Evolutionary conservation across 2,329 filamentous ascomycete genomes (phyloP), one percentile per base, ranked within the genome.

Genomic region (Bipolaris sorokiniana): DNA sequence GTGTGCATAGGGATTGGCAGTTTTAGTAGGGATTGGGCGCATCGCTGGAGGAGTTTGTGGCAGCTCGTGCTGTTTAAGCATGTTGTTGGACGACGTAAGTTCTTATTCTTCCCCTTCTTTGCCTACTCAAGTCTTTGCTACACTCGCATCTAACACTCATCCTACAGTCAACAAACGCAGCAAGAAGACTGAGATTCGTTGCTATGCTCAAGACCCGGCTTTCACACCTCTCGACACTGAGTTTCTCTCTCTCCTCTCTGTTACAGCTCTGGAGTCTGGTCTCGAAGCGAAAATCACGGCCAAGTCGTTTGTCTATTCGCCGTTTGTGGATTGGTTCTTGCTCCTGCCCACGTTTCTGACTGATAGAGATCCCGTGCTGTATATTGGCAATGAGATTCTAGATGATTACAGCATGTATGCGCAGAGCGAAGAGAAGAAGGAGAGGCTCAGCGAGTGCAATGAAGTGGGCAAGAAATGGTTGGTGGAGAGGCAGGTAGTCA

Each of bases 1-100:
- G 67, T 73, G n/a, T 75, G 72, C 36, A 69, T 77, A 33, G 75
- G 74, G 3, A 71, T 75, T 31, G 73, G 74, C 9, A 76, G 73
- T 46, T 76, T 76, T 38, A 71, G 68, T 44, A 46, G 69, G 7
- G 74, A 77, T 48, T 75, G 73, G 73, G 66, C 67, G 33, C 68
- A 76, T 62, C 62, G 74, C 10, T 63, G 64, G 51, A 61, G 74
- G 15, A 64, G 67, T 18, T 47, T 77, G 58, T 77, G 75, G 75
- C 75, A 77, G 63, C 65, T 77, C 36, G 74, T 76, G 7, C 48
- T 76, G 42, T 76, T 77, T 48, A 34, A 70, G 48, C 61, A 60
- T 33, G 62, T 72, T 22, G 60, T 74, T 13, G 36, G 45, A n/a
- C 26, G 56, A 2, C 42, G 65, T 59, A 53, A 20, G 57, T 48